Conservation (phyloP, 202 grass and related monocot species). For the Alloteropsis angusta region DNA sequence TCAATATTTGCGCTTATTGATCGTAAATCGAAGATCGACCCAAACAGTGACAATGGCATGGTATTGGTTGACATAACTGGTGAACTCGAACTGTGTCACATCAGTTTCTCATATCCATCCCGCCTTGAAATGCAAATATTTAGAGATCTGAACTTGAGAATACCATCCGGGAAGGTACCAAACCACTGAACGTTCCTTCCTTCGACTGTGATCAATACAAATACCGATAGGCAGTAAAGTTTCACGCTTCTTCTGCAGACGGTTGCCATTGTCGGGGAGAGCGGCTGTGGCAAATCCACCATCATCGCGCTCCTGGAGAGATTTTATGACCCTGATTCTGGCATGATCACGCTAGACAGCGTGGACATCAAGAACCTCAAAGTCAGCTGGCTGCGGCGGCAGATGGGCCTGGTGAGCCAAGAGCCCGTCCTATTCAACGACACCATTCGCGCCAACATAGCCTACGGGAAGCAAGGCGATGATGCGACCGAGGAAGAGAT, state of each 20-base stretch:
- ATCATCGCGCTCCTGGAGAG: conserved; percentile 6
- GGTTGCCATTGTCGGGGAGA: background rate
- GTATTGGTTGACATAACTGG: conserved; percentile 28
- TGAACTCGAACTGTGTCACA: conserved; percentile 30
- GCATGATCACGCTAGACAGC: background rate
- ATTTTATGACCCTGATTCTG: conserved; percentile 7
- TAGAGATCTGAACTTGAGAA: conserved; percentile 27
- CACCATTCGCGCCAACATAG: background rate
- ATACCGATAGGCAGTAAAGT: background rate
- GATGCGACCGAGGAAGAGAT: background rate
- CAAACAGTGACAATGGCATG: conserved; percentile 14
- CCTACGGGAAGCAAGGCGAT: background rate
- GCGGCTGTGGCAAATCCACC: conserved; percentile 9
- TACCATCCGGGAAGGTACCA: conserved; percentile 49
- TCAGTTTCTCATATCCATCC: conserved; percentile 44
- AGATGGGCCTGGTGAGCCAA: conserved; percentile 16
- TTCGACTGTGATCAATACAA: background rate
- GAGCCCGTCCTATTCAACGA: conserved; percentile 15
- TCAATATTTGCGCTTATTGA: conserved; percentile 52
- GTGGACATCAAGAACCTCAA: conserved; percentile 11
- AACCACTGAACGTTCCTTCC: background rate
- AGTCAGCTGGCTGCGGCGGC: background rate
- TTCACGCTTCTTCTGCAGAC: background rate
- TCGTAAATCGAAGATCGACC: conserved; percentile 39
- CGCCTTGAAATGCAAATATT: conserved; percentile 37